phyloP scores from a whole-genome alignment of 2,329 filamentous ascomycete genomes.

The Ophidiomyces ophidiicola region DNA sequence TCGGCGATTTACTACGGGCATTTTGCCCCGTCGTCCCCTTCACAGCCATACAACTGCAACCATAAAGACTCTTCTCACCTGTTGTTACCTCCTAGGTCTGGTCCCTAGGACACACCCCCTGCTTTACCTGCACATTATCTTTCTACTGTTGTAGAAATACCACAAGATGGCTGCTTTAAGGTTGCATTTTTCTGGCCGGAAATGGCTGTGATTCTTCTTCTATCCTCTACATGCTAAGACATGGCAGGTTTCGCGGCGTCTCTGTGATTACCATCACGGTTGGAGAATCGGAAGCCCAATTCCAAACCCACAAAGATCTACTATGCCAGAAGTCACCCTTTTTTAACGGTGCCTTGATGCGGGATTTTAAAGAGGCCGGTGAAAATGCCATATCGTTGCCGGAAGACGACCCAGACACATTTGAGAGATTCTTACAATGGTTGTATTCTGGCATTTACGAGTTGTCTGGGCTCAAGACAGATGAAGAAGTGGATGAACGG shows the following conservation, averaged over 20 bases:
- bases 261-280: slow-evolving; percentile 9
- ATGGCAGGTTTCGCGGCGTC: slow-evolving; percentile 9
- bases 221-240: neutral
- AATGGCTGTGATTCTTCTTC: neutral
- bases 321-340: slow-evolving; percentile 10
- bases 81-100: too few species aligned
- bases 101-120: too few species aligned
- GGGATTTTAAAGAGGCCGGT: slow-evolving; percentile 6
- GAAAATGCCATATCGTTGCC: slow-evolving; percentile 6
- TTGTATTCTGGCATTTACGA: slow-evolving; percentile 6
- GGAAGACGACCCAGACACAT: slow-evolving; percentile 10
- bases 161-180: slow-evolving; percentile 8
- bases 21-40: too few species aligned
- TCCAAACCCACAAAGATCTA: slow-evolving; percentile 11
- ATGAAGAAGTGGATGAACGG: slow-evolving; percentile 9
- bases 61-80: too few species aligned
- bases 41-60: too few species aligned
- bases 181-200: slow-evolving; percentile 5
- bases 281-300: slow-evolving; percentile 6
- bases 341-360: slow-evolving; percentile 8
- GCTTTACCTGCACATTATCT: too few species aligned
- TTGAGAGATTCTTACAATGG: slow-evolving; percentile 11
- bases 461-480: slow-evolving; percentile 2
- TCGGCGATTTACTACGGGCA: too few species aligned
- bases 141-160: slow-evolving; percentile 4